Percentiles rank a stretch among this genome's conserved stretches.
Evolutionary conservation across 495 filamentous ascomycete species (phyloP).

Genomic region (Lasiosphaeris hirsuta): DNA sequence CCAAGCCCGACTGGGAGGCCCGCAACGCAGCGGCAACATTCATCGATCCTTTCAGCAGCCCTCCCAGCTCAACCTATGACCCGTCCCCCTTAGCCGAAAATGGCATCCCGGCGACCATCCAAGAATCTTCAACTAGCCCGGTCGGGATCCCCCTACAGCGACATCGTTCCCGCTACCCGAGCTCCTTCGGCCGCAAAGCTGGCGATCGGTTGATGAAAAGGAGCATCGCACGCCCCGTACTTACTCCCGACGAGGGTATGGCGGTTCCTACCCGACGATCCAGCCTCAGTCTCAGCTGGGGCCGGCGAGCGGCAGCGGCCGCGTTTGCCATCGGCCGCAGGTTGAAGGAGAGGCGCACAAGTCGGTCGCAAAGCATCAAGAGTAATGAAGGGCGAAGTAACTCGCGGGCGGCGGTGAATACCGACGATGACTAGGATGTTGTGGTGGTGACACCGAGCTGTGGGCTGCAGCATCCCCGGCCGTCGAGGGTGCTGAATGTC

Average conservation of each 20-base stretch:
- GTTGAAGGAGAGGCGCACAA: conserved; percentile 15
- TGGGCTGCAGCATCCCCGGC: conserved; percentile 33
- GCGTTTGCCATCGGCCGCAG: conserved; percentile 19
- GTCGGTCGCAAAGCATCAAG: not conserved
- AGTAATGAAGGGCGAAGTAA: not conserved
- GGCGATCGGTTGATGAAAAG: conserved; percentile 7
- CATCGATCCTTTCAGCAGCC: not conserved
- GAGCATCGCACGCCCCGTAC: conserved; percentile 3
- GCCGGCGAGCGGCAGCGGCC: conserved; percentile 22
- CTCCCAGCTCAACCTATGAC: too few relatives aligned
- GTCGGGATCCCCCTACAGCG: not conserved
- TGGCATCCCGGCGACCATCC: not conserved
- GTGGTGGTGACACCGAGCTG: conserved; percentile 26
- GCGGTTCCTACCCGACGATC: not conserved
- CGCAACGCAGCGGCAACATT: not conserved
- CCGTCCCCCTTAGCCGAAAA: not conserved
- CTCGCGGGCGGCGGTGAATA: not conserved
- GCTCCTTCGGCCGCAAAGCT: conserved; percentile 7
- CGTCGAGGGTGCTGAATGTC: conserved; percentile 31
- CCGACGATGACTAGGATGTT: conserved; percentile 14
- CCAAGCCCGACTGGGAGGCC: conserved; percentile 11
- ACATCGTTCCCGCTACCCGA: conserved; percentile 1
- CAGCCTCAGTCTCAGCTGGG: conserved; percentile 20
- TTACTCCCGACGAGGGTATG: conserved; percentile 2
- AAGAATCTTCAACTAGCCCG: not conserved